phyloP scores from a whole-genome alignment of 768 basidiomycete species.

The Neoboletus magnificus region DNA sequence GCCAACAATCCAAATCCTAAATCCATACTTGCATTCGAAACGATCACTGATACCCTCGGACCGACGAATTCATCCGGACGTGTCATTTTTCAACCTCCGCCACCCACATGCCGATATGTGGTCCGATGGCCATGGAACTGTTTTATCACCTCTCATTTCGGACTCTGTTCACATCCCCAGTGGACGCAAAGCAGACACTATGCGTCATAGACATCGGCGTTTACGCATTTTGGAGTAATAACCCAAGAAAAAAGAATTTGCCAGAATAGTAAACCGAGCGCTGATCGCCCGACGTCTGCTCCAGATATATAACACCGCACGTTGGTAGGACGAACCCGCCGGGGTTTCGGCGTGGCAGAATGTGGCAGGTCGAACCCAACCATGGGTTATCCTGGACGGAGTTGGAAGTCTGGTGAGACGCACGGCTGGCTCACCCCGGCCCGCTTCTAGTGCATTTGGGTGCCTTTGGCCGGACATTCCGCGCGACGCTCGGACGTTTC shows the following conservation, averaged over 20 bases:
- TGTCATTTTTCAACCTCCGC: slow-evolving; percentile 10
- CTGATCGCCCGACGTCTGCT: slow-evolving; percentile 17
- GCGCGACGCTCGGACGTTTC: slow-evolving; percentile 27
- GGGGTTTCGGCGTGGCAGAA: not conserved
- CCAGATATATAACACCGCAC: slow-evolving; percentile 14
- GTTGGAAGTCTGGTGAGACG: not conserved
- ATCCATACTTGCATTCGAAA: slow-evolving; percentile 3
- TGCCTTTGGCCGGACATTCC: slow-evolving; percentile 1
- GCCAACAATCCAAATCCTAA: not conserved
- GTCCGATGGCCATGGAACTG: not conserved
- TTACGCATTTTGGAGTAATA: not conserved
- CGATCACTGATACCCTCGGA: slow-evolving; percentile 7
- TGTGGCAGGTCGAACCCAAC: not conserved
- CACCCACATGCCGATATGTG: not conserved
- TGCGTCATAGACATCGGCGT: not conserved
- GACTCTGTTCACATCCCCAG: not conserved
- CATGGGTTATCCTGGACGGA: not conserved
- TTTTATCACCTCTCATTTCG: slow-evolving; percentile 18
- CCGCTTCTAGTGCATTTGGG: not conserved
- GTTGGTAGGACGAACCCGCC: not conserved
- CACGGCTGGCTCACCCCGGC: not conserved
- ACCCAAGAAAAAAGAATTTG: not conserved
- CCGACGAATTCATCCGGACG: slow-evolving; percentile 26
- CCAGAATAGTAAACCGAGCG: slow-evolving; percentile 1
- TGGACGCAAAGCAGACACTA: not conserved